A percentile compares a stretch with the other conserved stretches of the same genome.
These are phyloP conservation scores for Pseudozyma tsukubaensis DNA, from an alignment of 1,284 basidiomycete species.

Conservation along the genomic window DNA sequence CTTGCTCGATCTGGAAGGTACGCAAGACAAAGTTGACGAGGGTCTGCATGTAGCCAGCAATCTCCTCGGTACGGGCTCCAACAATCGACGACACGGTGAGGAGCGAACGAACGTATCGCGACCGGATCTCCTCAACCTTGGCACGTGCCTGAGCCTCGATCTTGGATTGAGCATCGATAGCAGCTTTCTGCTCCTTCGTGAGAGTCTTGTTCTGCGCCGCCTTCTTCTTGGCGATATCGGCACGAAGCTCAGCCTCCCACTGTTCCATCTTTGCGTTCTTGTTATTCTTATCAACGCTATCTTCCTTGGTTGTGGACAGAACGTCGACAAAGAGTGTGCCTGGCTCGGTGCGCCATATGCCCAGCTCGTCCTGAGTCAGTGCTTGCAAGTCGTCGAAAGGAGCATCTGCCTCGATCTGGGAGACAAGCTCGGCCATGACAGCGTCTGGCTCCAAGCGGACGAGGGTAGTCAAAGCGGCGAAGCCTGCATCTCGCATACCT, in stretches of 20 bases:
- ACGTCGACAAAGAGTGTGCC: conserved; percentile 62
- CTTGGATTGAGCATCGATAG: conserved; percentile 62
- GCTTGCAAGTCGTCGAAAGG: conserved; percentile 43
- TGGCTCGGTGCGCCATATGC: conserved; percentile 62
- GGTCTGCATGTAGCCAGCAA: conserved; percentile 51
- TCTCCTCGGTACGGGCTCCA: conserved; percentile 48
- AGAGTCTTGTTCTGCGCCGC: conserved; percentile 57
- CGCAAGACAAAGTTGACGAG: conserved; percentile 48
- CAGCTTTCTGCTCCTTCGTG: conserved; percentile 62
- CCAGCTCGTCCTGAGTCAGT: conserved; percentile 59
- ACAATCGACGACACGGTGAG: conserved; percentile 51
- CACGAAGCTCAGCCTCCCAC: conserved; percentile 67
- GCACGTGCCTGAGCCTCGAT: conserved; percentile 56
- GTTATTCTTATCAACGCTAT: conserved; percentile 42
- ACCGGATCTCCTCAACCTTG: conserved; percentile 49
- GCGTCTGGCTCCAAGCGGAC: conserved; percentile 57
- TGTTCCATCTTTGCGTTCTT: conserved; percentile 62
- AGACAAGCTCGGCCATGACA: conserved; percentile 53
- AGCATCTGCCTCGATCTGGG: conserved; percentile 48
- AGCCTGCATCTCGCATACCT: conserved; percentile 50
- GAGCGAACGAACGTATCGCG: conserved; percentile 45
- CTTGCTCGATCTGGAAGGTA: conserved; percentile 42
- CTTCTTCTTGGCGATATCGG: conserved; percentile 66
- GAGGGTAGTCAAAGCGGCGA: conserved; percentile 58
- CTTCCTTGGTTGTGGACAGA: conserved; percentile 50